Conservation (phyloP, 73 alveolate genomes). For the Symbiodinium natans region DNA sequence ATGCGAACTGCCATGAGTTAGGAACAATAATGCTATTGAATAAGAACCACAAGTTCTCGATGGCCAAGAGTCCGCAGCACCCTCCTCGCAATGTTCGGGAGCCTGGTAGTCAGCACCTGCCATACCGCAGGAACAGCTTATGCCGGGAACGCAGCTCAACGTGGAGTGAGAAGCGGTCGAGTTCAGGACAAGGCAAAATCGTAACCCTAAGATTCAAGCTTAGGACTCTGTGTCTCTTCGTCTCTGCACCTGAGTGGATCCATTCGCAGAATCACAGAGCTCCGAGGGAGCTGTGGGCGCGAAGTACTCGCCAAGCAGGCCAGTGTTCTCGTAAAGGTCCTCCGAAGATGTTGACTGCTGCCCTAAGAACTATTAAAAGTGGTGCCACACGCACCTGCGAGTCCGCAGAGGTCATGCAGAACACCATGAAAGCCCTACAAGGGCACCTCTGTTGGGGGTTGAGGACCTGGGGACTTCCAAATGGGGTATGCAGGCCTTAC, state of each 20-base stretch:
- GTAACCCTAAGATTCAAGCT: too few species aligned
- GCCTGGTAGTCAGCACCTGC: conserved; percentile 41
- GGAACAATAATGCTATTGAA: too few species aligned
- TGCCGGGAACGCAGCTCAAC: too few species aligned
- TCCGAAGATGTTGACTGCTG: background rate
- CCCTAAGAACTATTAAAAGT: too few species aligned
- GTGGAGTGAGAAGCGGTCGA: too few species aligned
- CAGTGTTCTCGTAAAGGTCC: conserved; percentile 77
- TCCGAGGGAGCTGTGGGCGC: conserved; percentile 39
- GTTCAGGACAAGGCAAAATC: too few species aligned
- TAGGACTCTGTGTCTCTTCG: too few species aligned
- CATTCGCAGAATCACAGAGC: conserved; percentile 56
- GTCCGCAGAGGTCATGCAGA: background rate
- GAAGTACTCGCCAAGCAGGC: conserved; percentile 70
- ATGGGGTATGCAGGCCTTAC: background rate
- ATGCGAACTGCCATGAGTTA: too few species aligned
- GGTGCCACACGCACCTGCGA: background rate
- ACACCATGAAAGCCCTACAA: background rate
- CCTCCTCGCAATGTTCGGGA: conserved; percentile 24
- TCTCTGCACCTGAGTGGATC: conserved; percentile 94
- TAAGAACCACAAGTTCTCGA: too few species aligned
- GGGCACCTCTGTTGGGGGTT: background rate
- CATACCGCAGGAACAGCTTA: background rate
- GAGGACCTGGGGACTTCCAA: background rate
- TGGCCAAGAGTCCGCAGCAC: background rate